These are phyloP conservation scores for Mariannaea sp. DNA, from an alignment of 2,329 filamentous ascomycete species.

Conservation along the genomic window DNA sequence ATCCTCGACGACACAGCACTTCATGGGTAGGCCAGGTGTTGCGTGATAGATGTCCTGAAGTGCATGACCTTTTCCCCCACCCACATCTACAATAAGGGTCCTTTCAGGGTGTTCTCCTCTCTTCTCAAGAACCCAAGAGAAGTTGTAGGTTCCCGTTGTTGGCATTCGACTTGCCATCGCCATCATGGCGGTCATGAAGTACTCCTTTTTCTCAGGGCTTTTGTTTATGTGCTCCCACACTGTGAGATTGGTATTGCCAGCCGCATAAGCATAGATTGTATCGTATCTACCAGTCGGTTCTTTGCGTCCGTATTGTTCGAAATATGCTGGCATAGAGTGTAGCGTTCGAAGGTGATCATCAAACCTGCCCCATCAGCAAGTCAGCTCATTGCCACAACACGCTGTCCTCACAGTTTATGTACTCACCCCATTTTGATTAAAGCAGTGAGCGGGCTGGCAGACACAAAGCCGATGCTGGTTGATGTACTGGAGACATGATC, in stretches of 20 bases:
- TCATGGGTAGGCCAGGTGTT: conserved; percentile 3
- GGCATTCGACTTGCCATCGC: conserved; percentile 1
- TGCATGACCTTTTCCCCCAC: conserved; percentile 10
- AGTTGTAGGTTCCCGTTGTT: background rate
- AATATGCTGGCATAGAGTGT: conserved; percentile 1
- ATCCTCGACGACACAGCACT: conserved; percentile 9
- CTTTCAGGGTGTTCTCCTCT: background rate
- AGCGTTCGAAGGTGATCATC: conserved; percentile 7
- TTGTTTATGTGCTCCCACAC: conserved; percentile 14
- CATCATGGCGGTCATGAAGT: conserved; percentile 14
- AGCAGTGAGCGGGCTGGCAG: conserved; percentile 2
- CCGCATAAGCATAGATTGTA: conserved; percentile 8
- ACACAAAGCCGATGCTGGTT: background rate
- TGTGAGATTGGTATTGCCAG: conserved; percentile 2
- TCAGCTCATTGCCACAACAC: background rate
- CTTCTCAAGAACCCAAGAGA: background rate
- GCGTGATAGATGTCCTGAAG: conserved; percentile 1
- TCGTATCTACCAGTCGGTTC: conserved; percentile 9
- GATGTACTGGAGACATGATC: background rate
- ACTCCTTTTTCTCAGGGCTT: conserved; percentile 1
- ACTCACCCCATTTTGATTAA: conserved; percentile 7
- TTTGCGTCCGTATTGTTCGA: conserved; percentile 8
- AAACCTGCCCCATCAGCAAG: background rate
- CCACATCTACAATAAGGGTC: conserved; percentile 8
- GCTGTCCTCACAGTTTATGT: too few relatives aligned